Evolutionary conservation across 148 eudicot species (phyloP), one percentile per base, ranked within the genome.

Genomic region (Suaeda aralocaspica): DNA sequence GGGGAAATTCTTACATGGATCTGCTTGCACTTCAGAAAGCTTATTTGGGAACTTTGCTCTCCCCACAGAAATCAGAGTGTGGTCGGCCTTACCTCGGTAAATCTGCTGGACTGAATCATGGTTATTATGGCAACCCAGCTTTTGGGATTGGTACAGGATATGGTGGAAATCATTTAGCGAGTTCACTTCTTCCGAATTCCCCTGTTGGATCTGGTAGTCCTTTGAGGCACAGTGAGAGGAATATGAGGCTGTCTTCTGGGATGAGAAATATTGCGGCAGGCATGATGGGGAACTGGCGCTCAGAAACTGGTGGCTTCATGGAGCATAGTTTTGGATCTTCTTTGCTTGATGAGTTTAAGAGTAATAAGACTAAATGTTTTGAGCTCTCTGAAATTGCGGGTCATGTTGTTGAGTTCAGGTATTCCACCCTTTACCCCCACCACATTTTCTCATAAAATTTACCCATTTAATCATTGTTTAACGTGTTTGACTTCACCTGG

Each of bases 341-440:
- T 39, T 77, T 91, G 41, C 84, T 91, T 51, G 94, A 91, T 56
- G 97, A 91, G 68, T 88, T 91, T 53, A 91, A 91, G 68, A 81
- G 85, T 78, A 85, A 87, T 64, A 91, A 91, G 76, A 82, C 88
- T 28, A 85, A 70, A 79, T 77, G 89, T 63, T 91, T 89, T 80
- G 92, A 92, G 77, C 96, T 92, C 41, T 80, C 85, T 6, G 97
- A 92, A 73, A 89, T 92, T 72, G 82, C 81, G 14, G 86, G 87
- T 33, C 90, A 89, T 80, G 87, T 92, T 46, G 90, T 82, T 66
- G 97, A 92, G 65, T 87, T 92, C 76, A 92, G 97, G 97, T 84
- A 61, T 45, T n/a, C 8, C 33, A n/a, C 30, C 41, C 8, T 58
- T 36, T 33, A 21, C 31, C 10, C 1, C 3, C 18, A 71, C 29